phyloP scores from a whole-genome alignment of 1,284 basidiomycete species.

The Pyrrhoderma lamaoense region DNA sequence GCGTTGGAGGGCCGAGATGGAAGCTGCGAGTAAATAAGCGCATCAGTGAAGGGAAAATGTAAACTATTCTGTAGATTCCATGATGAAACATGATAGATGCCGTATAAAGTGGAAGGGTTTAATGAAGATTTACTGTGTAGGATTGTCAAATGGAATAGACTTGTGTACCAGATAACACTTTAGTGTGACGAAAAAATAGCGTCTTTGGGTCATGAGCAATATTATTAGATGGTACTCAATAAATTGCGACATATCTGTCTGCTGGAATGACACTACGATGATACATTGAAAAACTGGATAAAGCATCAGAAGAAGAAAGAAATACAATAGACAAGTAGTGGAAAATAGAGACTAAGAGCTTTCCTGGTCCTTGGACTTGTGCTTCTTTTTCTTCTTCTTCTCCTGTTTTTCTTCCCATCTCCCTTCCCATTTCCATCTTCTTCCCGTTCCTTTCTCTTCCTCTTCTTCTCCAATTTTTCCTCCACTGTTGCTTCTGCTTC shows the following conservation, averaged over 20 bases:
- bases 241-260: too few species aligned
- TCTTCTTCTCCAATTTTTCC: slow-evolving; percentile 61
- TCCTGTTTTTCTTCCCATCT: slow-evolving; percentile 32
- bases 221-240: too few species aligned
- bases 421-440: slow-evolving; percentile 20
- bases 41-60: background rate
- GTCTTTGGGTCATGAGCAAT: too few species aligned
- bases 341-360: background rate
- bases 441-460: slow-evolving; percentile 31
- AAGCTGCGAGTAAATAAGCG: slow-evolving; percentile 25
- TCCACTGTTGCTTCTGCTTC: slow-evolving; percentile 63
- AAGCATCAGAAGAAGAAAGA: background rate
- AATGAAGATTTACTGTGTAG: too few species aligned
- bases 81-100: too few species aligned
- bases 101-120: too few species aligned
- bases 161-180: too few species aligned
- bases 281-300: background rate
- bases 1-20: slow-evolving; percentile 70
- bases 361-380: slow-evolving; percentile 20
- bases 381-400: slow-evolving; percentile 25
- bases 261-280: too few species aligned
- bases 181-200: too few species aligned
- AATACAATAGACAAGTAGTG: background rate
- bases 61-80: too few species aligned
- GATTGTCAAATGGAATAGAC: too few species aligned